Conservation (phyloP, 1,139 yeast species). For the Magnusiomyces fungicola region DNA sequence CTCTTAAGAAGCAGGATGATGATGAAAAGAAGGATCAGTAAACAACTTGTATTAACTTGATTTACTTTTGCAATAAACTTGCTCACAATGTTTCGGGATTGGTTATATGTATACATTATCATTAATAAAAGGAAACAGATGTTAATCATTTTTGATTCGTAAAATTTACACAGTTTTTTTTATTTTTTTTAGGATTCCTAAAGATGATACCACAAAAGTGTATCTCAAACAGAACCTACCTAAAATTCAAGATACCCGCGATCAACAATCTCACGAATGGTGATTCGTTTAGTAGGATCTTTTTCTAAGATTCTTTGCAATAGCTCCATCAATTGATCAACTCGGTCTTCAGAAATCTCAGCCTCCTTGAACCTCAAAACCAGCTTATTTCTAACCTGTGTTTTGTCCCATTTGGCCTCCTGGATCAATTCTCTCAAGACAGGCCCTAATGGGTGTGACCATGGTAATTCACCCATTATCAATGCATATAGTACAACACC, state of each 20-base stretch:
- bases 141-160: background rate
- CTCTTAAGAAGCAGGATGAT: conserved; percentile 19
- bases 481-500: conserved; percentile 73
- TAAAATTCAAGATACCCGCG: background rate
- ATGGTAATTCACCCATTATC: conserved; percentile 70
- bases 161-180: background rate
- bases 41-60: background rate
- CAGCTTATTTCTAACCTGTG: background rate
- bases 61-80: too few species aligned
- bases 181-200: too few species aligned
- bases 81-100: too few species aligned
- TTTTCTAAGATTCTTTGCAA: conserved; percentile 49
- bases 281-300: conserved; percentile 47
- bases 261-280: conserved; percentile 36
- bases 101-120: too few species aligned
- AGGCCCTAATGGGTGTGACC: conserved; percentile 76
- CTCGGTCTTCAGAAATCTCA: conserved; percentile 11
- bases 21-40: conserved; percentile 1
- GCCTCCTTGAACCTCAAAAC: background rate
- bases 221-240: too few species aligned
- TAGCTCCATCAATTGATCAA: conserved; percentile 35
- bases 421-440: conserved; percentile 64
- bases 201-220: too few species aligned
- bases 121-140: too few species aligned
- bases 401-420: conserved; percentile 46